Evolutionary conservation across 108 stramenopile species (phyloP), one percentile per base, ranked within the genome.

Genomic region (Cyclostephanos invisitatus): DNA sequence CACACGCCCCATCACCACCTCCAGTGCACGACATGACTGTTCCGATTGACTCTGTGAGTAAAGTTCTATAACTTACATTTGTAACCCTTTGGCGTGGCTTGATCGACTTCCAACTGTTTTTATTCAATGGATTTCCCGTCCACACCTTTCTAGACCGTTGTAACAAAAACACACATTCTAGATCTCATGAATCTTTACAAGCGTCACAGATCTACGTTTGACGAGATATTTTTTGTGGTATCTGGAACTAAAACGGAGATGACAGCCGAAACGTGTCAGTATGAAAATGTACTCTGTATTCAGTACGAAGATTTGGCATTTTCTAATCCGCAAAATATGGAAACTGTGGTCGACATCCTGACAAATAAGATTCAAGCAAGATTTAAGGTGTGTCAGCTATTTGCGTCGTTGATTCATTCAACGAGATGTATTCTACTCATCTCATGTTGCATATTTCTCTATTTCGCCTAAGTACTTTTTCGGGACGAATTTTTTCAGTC

Each of bases 211-310:
- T 29, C 25, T 22, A 12, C 12, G 10, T 74, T 74, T 18, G 75
- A 76, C 36, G 75, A 72, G 55, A 18, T 76, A 17, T 62, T 76
- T 20, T 76, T 76, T 20, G 75, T 76, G 24, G 62, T 72, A 15
- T 49, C 70, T 1, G 69, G 76, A 15, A 15, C 32, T 27, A 62
- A 28, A 50, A 22, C 44, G 7, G 74, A 68, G 25, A 68, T 53
- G 28, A 67, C 60, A 44, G 44, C 68, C 40, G 67, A 75, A 54
- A 2, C 67, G 25, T 75, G 74, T 9, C 63, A 68, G 42, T 75
- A 75, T 51, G 55, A 55, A 9, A 77, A 77, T 44, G 76, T 77
- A 40, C 32, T 77, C 24, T 77, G 76, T 40, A 8, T 77, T 55
- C 72, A 73, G 27, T 77, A 61, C 20, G 64, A 77, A 68, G 76